Percentiles rank a stretch among this genome's conserved stretches.
Evolutionary conservation across 768 basidiomycete genomes (phyloP).

Genomic region (Psilocybe azurescens): DNA sequence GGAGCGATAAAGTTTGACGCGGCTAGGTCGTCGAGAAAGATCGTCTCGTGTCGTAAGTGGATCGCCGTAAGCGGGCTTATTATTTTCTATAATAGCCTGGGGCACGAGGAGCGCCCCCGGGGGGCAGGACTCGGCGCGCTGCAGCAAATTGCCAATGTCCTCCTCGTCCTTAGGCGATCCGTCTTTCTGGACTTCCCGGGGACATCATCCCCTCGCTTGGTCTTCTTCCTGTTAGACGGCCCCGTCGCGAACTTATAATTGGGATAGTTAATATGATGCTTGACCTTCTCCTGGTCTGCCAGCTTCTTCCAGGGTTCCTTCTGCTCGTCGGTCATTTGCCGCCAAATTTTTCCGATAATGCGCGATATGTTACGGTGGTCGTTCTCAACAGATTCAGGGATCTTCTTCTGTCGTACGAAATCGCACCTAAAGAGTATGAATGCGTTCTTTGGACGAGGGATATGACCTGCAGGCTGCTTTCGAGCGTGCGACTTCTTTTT

Average conservation of each 20-base stretch:
- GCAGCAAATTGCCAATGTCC: neutral
- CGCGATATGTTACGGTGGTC: conserved; percentile 75
- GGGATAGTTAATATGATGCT: conserved; percentile 18
- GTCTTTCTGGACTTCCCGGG: neutral
- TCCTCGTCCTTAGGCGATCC: conserved; percentile 3
- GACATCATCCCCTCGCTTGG: conserved; percentile 13
- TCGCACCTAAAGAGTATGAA: conserved; percentile 84
- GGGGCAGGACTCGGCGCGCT: conserved; percentile 19
- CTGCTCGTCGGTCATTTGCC: conserved; percentile 50
- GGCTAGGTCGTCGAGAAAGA: conserved; percentile 25
- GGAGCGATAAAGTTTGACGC: conserved; percentile 21
- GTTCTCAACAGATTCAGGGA: conserved; percentile 57
- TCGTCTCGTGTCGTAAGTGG: conserved; percentile 27
- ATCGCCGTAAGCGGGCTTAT: conserved; percentile 8
- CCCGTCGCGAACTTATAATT: conserved; percentile 13
- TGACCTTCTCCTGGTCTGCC: conserved; percentile 51
- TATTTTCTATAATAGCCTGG: conserved; percentile 11
- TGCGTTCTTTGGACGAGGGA: conserved; percentile 76
- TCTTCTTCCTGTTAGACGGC: conserved; percentile 9
- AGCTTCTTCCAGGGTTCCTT: conserved; percentile 56
- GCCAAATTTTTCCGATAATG: conserved; percentile 72
- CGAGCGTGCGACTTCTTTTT: conserved; percentile 54
- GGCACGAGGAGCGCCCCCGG: conserved; percentile 19
- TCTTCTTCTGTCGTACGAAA: conserved; percentile 66
- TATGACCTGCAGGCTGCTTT: conserved; percentile 56